Conservation (phyloP, 208 protist genomes). For the Crithidia brevicula region DNA sequence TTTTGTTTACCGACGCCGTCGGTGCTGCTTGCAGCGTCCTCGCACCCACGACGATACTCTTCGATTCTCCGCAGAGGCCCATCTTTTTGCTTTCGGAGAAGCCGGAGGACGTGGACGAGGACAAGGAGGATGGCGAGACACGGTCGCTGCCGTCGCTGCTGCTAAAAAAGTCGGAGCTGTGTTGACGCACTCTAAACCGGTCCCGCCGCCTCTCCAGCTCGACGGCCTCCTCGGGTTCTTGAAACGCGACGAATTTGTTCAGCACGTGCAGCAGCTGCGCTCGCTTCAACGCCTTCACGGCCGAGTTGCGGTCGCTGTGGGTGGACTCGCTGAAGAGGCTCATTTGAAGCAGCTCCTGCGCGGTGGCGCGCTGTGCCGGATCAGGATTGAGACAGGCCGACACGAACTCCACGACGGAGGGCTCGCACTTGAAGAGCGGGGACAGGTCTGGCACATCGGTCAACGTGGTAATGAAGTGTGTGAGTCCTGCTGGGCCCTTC, state of each 20-base stretch:
- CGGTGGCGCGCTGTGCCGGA: constrained; percentile 67
- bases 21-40: no score
- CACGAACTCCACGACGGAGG: constrained; percentile 82
- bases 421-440: constrained; percentile 67
- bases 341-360: constrained; percentile 73
- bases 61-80: neutral
- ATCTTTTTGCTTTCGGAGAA: constrained; percentile 1
- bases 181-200: constrained; percentile 12
- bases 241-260: constrained; percentile 87
- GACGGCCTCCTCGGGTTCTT: constrained; percentile 57
- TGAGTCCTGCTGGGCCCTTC: constrained; percentile 75
- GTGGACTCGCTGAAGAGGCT: constrained; percentile 77
- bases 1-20: neutral
- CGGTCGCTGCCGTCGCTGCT: constrained; percentile 11
- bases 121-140: constrained; percentile 2
- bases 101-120: neutral
- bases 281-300: constrained; percentile 72
- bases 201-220: constrained; percentile 17
- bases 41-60: constrained; percentile 3
- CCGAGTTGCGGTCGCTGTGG: constrained; percentile 71
- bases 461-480: constrained; percentile 79
- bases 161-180: constrained; percentile 25
- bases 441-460: constrained; percentile 87
- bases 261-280: constrained; percentile 86
- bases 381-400: constrained; percentile 82